Conservation (phyloP, 768 basidiomycete genomes). For the Podaxis carcinomalis region DNA sequence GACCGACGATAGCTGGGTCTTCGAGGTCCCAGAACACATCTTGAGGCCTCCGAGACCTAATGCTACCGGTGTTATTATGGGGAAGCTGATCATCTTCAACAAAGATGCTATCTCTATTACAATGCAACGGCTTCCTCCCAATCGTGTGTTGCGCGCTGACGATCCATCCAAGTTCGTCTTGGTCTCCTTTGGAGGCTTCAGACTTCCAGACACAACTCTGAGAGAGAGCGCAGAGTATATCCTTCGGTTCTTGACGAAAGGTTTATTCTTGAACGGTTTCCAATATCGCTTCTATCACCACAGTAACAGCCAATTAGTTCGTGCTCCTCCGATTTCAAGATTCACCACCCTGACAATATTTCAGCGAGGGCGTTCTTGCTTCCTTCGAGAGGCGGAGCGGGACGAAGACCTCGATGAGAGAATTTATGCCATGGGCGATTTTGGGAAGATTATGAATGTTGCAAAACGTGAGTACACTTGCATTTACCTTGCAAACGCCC, state of each 20-base stretch:
- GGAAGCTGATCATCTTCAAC: conserved; percentile 50
- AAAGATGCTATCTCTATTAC: conserved; percentile 46
- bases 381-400: conserved; percentile 47
- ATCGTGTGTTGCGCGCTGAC: conserved; percentile 56
- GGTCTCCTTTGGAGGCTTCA: conserved; percentile 32
- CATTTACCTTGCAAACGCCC: background rate
- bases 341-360: background rate
- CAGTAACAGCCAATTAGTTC: conserved; percentile 64
- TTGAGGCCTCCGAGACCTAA: conserved; percentile 22
- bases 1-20: conserved; percentile 53
- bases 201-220: conserved; percentile 50
- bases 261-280: conserved; percentile 50
- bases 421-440: conserved; percentile 57
- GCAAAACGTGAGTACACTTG: conserved; percentile 46
- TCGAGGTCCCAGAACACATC: conserved; percentile 28
- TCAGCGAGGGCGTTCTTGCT: conserved; percentile 61
- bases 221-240: conserved; percentile 53
- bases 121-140: conserved; percentile 45
- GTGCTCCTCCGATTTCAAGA: conserved; percentile 10
- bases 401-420: conserved; percentile 55
- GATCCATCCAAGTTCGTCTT: conserved; percentile 54
- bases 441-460: conserved; percentile 55
- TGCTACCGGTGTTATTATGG: conserved; percentile 22
- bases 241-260: conserved; percentile 45
- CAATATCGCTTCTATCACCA: conserved; percentile 72